These are phyloP conservation scores for Aureobasidium sp. DNA, from an alignment of 2,329 filamentous ascomycete genomes.

Conservation along the genomic window DNA sequence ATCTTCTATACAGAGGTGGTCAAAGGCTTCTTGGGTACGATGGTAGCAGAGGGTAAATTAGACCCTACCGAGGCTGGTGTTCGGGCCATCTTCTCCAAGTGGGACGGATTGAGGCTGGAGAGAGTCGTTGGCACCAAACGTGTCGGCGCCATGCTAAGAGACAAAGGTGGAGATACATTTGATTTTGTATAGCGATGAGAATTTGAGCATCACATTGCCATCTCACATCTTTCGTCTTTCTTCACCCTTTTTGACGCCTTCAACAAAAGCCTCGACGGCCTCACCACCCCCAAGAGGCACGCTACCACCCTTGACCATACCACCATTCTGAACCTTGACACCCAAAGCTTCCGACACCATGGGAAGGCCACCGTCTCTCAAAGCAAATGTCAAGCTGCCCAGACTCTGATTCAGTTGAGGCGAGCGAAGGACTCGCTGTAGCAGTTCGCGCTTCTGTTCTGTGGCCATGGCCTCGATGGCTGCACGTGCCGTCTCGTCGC, in stretches of 20 bases:
- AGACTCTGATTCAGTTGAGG: constrained; percentile 88
- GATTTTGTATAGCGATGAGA: constrained; percentile 71
- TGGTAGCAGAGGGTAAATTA: constrained; percentile 53
- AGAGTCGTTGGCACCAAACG: constrained; percentile 76
- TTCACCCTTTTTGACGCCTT: constrained; percentile 77
- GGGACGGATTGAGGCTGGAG: constrained; percentile 84
- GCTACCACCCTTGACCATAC: constrained; percentile 67
- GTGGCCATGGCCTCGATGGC: constrained; percentile 67
- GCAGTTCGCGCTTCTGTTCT: constrained; percentile 69
- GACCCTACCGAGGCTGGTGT: constrained; percentile 44
- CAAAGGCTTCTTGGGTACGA: constrained; percentile 54
- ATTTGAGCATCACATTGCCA: too few relatives aligned
- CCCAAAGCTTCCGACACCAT: constrained; percentile 81
- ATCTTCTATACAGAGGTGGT: constrained; percentile 72
- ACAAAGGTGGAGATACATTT: constrained; percentile 80
- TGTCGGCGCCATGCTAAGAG: constrained; percentile 74
- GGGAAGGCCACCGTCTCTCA: constrained; percentile 83
- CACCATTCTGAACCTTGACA: constrained; percentile 76
- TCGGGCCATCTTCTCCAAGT: constrained; percentile 69
- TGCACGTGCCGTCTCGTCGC: constrained; percentile 56
- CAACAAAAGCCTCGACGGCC: constrained; percentile 83
- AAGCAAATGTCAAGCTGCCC: constrained; percentile 74
- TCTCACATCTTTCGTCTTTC: too few relatives aligned
- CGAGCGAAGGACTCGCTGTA: constrained; percentile 76
- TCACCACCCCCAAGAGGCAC: constrained; percentile 83